Conservation (phyloP, 2,329 filamentous ascomycete species). For the Venturiaceae sp. region DNA sequence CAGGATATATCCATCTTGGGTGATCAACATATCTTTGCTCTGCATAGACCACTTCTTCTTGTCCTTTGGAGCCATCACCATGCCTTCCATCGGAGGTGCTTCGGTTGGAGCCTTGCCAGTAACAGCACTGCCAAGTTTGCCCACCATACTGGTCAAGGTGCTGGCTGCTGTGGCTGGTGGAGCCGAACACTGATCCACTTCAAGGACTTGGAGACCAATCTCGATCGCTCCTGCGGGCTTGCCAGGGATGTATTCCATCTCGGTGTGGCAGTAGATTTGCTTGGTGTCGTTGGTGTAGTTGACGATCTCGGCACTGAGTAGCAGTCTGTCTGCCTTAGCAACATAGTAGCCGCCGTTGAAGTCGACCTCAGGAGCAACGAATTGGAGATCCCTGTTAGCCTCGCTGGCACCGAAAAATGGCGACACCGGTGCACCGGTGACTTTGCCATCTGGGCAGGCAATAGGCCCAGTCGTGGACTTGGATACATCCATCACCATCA, state of each 20-base stretch:
- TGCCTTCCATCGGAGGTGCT: background rate
- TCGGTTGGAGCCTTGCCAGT: background rate
- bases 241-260: background rate
- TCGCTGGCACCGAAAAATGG: background rate
- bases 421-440: background rate
- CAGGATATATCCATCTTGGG: background rate
- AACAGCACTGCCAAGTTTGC: background rate
- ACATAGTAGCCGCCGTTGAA: slow-evolving; percentile 6
- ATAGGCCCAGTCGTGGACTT: background rate
- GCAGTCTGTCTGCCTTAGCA: background rate
- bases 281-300: slow-evolving; percentile 1
- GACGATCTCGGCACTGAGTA: slow-evolving; percentile 2
- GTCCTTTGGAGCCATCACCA: background rate
- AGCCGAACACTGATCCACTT: background rate
- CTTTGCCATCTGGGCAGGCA: background rate
- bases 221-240: background rate
- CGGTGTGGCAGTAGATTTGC: background rate
- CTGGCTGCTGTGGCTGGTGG: background rate
- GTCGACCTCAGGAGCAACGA: background rate
- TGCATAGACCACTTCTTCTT: background rate
- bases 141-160: background rate
- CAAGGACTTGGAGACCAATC: background rate
- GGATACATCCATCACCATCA: background rate
- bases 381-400: background rate
- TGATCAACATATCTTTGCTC: background rate